phyloP scores from a whole-genome alignment of 768 basidiomycete species.

The Leccinum subtestaceum region DNA sequence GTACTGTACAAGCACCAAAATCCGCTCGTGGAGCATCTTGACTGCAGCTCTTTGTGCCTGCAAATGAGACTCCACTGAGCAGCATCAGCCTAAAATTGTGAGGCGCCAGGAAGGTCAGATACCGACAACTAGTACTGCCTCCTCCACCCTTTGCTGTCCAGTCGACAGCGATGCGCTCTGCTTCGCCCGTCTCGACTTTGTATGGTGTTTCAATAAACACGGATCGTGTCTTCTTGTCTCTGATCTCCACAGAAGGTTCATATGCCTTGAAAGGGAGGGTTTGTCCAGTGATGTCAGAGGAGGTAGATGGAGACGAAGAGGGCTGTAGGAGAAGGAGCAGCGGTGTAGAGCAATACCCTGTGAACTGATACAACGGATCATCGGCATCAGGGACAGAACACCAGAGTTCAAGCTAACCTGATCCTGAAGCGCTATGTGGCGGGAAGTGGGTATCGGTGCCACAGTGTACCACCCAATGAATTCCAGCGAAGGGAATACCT shows the following conservation, averaged over 20 bases:
- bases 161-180: conserved; percentile 97
- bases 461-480: conserved; percentile 98
- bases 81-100: conserved; percentile 3
- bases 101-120: not conserved
- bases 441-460: conserved; percentile 65
- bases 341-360: conserved; percentile 81
- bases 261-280: conserved; percentile 91
- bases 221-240: conserved; percentile 70
- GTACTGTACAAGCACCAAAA: conserved; percentile 83
- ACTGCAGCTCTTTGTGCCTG: conserved; percentile 93
- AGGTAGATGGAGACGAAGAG: conserved; percentile 41
- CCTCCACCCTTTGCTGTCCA: conserved; percentile 88
- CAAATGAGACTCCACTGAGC: conserved; percentile 82
- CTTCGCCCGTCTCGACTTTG: conserved; percentile 95
- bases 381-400: not conserved
- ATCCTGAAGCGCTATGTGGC: conserved; percentile 80
- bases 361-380: conserved; percentile 53
- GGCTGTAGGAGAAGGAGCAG: conserved; percentile 79
- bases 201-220: conserved; percentile 85
- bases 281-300: conserved; percentile 58
- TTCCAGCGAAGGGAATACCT: conserved; percentile 96
- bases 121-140: conserved; percentile 76
- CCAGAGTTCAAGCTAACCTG: conserved; percentile 49
- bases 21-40: conserved; percentile 93
- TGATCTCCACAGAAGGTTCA: conserved; percentile 85